phyloP scores from a whole-genome alignment of 116 monocot species.

The Iris pallida region DNA sequence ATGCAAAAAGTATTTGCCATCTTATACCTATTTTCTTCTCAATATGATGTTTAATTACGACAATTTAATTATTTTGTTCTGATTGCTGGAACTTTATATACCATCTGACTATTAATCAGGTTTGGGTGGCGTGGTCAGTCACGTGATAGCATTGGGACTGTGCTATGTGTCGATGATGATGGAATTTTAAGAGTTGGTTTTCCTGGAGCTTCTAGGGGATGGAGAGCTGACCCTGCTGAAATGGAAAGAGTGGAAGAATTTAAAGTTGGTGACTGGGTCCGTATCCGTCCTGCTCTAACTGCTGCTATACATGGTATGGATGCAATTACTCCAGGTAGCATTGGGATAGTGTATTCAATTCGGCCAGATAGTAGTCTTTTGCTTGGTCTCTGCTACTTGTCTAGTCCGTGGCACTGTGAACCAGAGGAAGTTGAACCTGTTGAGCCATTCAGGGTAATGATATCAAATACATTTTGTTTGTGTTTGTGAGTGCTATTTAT shows the following conservation, averaged over 20 bases:
- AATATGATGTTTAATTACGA: neutral
- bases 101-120: conserved; percentile 29
- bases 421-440: conserved; percentile 99
- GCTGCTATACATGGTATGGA: conserved; percentile 88
- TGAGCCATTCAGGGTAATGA: conserved; percentile 84
- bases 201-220: conserved; percentile 96
- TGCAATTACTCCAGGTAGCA: conserved; percentile 86
- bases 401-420: conserved; percentile 91
- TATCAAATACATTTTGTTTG: neutral
- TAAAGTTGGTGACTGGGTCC: conserved; percentile 95
- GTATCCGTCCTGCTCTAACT: conserved; percentile 75
- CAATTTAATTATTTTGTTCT: conserved; percentile 1
- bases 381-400: conserved; percentile 78
- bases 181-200: conserved; percentile 93
- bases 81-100: neutral
- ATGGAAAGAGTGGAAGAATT: conserved; percentile 99
- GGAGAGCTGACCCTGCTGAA: conserved; percentile 99
- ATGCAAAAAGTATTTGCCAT: neutral
- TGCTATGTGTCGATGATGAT: conserved; percentile 99
- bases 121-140: conserved; percentile 97
- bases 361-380: conserved; percentile 91
- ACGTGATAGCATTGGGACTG: conserved; percentile 96
- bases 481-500: neutral
- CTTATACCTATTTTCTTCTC: conserved; percentile 1
- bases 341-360: conserved; percentile 87